Percentiles rank a stretch among this genome's conserved stretches.
Conservation (phyloP, 306 rosid species). For the Cucurbita ficifolia region DNA sequence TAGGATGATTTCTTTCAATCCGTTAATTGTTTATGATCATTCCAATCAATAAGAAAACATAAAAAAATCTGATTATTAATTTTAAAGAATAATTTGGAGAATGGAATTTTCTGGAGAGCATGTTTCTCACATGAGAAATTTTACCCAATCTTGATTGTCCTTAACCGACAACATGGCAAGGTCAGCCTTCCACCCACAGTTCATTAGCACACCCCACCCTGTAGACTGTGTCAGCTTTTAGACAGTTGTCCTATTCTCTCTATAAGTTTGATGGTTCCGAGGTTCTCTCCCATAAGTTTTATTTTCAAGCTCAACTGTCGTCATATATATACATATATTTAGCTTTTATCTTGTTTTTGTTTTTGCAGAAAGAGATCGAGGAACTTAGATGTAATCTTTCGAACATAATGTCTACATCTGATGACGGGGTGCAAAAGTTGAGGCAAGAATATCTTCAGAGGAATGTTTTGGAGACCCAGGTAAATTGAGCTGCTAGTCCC, state of each 20-base stretch:
- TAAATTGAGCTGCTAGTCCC: slow-evolving; percentile 8
- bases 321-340: neutral
- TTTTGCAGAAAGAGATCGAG: slow-evolving; percentile 87
- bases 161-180: neutral
- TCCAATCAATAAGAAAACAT: neutral
- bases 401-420: slow-evolving; percentile 59
- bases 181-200: neutral
- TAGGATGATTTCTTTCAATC: neutral
- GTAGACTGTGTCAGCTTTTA: neutral
- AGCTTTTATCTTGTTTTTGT: neutral
- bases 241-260: neutral
- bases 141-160: neutral
- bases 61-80: neutral
- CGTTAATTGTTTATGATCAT: neutral
- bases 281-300: neutral
- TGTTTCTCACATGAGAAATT: neutral
- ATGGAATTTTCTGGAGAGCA: neutral
- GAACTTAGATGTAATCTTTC: slow-evolving; percentile 46
- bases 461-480: slow-evolving; percentile 79
- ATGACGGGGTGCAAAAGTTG: slow-evolving; percentile 72
- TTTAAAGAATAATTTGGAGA: neutral
- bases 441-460: slow-evolving; percentile 86
- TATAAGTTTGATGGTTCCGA: neutral
- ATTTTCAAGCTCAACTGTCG: neutral
- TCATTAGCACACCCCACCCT: no score